phyloP scores from a whole-genome alignment of 345 rosid species.

The Mercurialis annua region DNA sequence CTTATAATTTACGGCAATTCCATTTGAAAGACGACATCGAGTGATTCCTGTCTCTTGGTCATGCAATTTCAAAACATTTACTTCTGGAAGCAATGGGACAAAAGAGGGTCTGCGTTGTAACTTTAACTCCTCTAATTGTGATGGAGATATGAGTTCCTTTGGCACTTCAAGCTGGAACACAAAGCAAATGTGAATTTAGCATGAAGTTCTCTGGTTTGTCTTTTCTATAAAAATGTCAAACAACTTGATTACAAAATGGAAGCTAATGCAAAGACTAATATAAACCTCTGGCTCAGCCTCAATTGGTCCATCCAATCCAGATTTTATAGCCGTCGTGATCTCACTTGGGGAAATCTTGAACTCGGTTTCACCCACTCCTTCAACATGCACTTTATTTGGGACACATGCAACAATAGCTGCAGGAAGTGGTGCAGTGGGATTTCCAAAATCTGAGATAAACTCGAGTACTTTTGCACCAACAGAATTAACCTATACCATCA shows the following conservation, averaged over 20 bases:
- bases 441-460: conserved; percentile 93
- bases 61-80: conserved; percentile 49
- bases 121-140: conserved; percentile 66
- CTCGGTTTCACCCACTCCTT: conserved; percentile 80
- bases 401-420: conserved; percentile 99
- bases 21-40: conserved; percentile 86
- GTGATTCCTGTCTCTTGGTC: conserved; percentile 90
- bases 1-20: conserved; percentile 85
- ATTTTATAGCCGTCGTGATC: conserved; percentile 66
- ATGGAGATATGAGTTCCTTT: conserved; percentile 66
- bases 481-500: conserved; percentile 63
- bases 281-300: conserved; percentile 98
- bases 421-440: conserved; percentile 81
- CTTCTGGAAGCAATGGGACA: conserved; percentile 48
- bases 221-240: conserved; percentile 12
- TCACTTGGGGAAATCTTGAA: conserved; percentile 70
- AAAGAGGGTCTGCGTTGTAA: conserved; percentile 62
- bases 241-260: conserved; percentile 1
- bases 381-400: conserved; percentile 79
- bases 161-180: conserved; percentile 88
- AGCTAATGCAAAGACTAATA: conserved; percentile 21
- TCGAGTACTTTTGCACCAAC: conserved; percentile 90
- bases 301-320: conserved; percentile 76
- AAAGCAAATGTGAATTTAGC: conserved; percentile 22
- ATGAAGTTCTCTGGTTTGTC: conserved; percentile 2